A percentile compares a stretch with the other conserved stretches of the same genome.
phyloP scores from a whole-genome alignment of 495 filamentous ascomycete genomes.

The Xylona heveae region DNA sequence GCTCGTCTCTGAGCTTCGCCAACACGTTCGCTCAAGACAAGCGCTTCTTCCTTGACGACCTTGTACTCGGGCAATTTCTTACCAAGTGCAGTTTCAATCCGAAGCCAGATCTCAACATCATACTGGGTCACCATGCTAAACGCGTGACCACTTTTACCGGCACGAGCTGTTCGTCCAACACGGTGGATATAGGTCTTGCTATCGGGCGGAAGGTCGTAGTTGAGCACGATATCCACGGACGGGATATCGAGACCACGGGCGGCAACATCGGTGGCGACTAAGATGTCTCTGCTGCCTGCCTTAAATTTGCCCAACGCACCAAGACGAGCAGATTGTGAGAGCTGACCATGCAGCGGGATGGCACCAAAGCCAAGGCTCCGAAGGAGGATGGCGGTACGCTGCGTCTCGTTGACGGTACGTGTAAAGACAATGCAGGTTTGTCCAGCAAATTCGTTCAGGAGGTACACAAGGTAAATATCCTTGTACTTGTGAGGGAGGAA shows the following conservation, averaged over 20 bases:
- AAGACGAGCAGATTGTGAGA: conserved; percentile 65
- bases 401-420: conserved; percentile 80
- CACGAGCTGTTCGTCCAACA: conserved; percentile 81
- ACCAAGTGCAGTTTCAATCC: conserved; percentile 68
- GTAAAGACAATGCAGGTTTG: conserved; percentile 75
- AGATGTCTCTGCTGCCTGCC: conserved; percentile 49
- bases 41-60: conserved; percentile 58
- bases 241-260: conserved; percentile 91
- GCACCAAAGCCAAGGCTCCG: conserved; percentile 62
- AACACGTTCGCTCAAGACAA: conserved; percentile 61
- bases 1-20: conserved; percentile 71
- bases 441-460: conserved; percentile 71
- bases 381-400: conserved; percentile 62
- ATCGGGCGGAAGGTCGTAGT: conserved; percentile 64
- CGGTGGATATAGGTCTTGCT: conserved; percentile 90
- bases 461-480: conserved; percentile 69
- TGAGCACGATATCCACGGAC: conserved; percentile 71
- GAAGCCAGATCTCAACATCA: conserved; percentile 65
- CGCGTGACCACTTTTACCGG: conserved; percentile 68
- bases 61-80: conserved; percentile 51
- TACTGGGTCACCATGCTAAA: conserved; percentile 77
- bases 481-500: conserved; percentile 82
- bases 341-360: conserved; percentile 78
- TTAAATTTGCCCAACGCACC: conserved; percentile 79
- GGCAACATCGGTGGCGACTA: conserved; percentile 92